phyloP scores from a whole-genome alignment of 345 rosid genomes.

The Acer saccharum region DNA sequence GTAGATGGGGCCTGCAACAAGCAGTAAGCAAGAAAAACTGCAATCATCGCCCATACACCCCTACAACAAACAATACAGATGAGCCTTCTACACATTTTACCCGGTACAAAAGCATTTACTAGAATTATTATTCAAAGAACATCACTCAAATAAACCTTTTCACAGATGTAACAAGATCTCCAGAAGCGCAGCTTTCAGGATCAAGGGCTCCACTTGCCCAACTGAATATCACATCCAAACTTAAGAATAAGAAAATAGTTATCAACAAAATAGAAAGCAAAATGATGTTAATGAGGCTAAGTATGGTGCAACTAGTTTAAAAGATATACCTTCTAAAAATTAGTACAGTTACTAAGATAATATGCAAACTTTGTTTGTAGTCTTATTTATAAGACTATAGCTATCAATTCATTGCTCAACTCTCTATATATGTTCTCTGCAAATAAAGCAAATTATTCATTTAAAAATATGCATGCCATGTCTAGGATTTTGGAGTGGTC shows the following conservation, averaged over 20 bases:
- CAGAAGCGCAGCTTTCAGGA: slow-evolving; percentile 63
- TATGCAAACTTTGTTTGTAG: not conserved
- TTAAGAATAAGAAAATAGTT: not conserved
- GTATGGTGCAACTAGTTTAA: not conserved
- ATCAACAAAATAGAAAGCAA: not conserved
- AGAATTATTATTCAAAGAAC: not conserved
- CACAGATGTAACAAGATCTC: slow-evolving; percentile 83
- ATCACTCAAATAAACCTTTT: slow-evolving; percentile 59
- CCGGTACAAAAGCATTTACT: not conserved
- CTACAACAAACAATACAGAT: slow-evolving; percentile 44
- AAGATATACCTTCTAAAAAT: not conserved
- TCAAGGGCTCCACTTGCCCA: slow-evolving; percentile 99
- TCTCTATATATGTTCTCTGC: not conserved
- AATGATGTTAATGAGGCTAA: not conserved
- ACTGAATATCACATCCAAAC: slow-evolving; percentile 38
- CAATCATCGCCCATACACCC: slow-evolving; percentile 98
- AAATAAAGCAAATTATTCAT: not conserved
- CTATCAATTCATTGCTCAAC: not conserved
- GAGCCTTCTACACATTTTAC: slow-evolving; percentile 19
- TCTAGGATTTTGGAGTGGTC: not conserved
- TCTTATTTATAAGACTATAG: not conserved
- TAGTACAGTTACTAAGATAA: not conserved
- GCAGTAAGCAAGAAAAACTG: slow-evolving; percentile 96
- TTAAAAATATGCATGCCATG: not conserved
- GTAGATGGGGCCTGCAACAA: slow-evolving; percentile 99